Percentiles rank a stretch among this genome's conserved stretches.
Conservation (phyloP, 176 grass and related monocot species). For the Tuctoria greenei region DNA sequence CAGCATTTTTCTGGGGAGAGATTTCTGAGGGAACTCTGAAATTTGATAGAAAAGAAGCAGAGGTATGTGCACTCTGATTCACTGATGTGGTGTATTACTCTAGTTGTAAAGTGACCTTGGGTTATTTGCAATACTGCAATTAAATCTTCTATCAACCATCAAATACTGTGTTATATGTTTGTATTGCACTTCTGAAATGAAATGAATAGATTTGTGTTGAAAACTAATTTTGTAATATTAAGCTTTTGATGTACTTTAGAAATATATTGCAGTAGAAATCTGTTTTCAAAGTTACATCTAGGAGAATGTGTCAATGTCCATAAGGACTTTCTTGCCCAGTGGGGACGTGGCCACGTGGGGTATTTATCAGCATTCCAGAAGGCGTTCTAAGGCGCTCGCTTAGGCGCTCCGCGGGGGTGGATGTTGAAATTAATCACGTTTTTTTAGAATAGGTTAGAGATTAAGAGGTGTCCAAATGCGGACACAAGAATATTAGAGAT, state of each 20-base stretch:
- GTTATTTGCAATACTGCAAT: background rate
- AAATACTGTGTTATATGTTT: background rate
- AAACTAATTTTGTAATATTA: background rate
- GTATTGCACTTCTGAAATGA: background rate
- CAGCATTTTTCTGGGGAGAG: constrained; percentile 79
- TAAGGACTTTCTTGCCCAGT: background rate
- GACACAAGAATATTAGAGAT: too few species aligned
- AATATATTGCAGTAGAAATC: background rate
- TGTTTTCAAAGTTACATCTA: background rate
- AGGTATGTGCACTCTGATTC: constrained; percentile 43
- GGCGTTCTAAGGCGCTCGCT: too few species aligned
- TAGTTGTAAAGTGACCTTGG: background rate
- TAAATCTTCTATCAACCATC: background rate
- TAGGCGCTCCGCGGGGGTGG: too few species aligned
- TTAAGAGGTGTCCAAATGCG: too few species aligned
- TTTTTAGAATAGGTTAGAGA: too few species aligned
- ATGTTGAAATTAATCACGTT: too few species aligned
- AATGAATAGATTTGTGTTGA: background rate
- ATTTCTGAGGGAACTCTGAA: constrained; percentile 82
- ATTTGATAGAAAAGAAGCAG: constrained; percentile 80
- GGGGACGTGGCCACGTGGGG: too few species aligned
- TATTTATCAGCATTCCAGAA: too few species aligned
- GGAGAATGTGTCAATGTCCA: background rate
- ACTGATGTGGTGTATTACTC: background rate
- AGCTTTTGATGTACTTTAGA: background rate